Conservation (phyloP, 164 flowering plant species). For the Vitis riparia region DNA sequence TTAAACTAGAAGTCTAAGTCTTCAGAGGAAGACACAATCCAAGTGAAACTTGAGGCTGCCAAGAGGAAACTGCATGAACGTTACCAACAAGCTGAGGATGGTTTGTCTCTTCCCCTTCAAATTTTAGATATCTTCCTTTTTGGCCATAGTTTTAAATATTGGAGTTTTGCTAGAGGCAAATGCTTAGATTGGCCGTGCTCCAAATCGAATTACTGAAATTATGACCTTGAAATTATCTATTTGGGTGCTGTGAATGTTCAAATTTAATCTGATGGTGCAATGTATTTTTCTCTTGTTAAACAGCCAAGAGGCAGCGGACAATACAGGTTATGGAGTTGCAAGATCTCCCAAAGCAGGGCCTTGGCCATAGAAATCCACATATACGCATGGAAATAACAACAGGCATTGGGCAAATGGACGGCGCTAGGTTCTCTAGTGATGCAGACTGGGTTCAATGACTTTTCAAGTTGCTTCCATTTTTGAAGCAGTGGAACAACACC, state of each 20-base stretch:
- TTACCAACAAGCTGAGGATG: slow-evolving; percentile 79
- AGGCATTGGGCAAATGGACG: slow-evolving; percentile 57
- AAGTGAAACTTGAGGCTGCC: slow-evolving; percentile 57
- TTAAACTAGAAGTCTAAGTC: slow-evolving; percentile 40
- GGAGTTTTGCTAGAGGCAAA: neutral
- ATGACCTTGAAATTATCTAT: too few relatives aligned
- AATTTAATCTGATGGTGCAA: neutral
- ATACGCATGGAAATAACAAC: slow-evolving; percentile 51
- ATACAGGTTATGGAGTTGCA: slow-evolving; percentile 79
- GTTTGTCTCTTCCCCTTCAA: slow-evolving; percentile 25
- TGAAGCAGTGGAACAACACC: slow-evolving; percentile 5
- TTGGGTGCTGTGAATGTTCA: neutral
- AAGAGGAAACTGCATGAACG: slow-evolving; percentile 75
- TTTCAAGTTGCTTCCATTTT: slow-evolving; percentile 13
- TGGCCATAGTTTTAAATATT: neutral
- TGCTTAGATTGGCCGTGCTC: too few relatives aligned
- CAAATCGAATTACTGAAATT: too few relatives aligned
- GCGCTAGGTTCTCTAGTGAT: slow-evolving; percentile 22
- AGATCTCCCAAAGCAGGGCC: slow-evolving; percentile 71
- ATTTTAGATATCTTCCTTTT: neutral
- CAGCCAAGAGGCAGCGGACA: slow-evolving; percentile 86
- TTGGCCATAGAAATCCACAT: slow-evolving; percentile 38
- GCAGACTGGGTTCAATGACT: neutral
- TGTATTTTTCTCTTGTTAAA: slow-evolving; percentile 10
- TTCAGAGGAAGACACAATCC: slow-evolving; percentile 42